Evolutionary conservation across 768 basidiomycete genomes (phyloP), one percentile per base, ranked within the genome.

Genomic region (Cystofilobasidium macerans): DNA sequence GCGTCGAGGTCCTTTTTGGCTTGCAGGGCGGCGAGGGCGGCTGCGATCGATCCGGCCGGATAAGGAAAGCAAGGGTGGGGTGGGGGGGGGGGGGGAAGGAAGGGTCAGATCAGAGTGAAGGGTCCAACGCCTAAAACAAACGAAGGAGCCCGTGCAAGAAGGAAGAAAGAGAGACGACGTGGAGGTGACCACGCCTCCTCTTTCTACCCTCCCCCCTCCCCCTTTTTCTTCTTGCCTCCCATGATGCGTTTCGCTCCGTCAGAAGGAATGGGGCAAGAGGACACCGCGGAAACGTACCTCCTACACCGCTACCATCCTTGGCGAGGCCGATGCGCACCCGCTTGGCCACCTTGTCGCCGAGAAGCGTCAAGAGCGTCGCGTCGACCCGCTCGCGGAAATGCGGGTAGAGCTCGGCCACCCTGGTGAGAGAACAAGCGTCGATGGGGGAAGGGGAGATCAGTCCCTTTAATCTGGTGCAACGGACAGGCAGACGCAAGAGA

Each of bases 231-330:
- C n/a, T n/a, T n/a, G n/a, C n/a, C n/a, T n/a, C n/a, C n/a, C n/a
- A n/a, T n/a, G n/a, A n/a, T n/a, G n/a, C n/a, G n/a, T n/a, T n/a
- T n/a, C n/a, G n/a, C n/a, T n/a, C n/a, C n/a, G n/a, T n/a, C n/a
- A n/a, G n/a, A n/a, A n/a, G n/a, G n/a, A n/a, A n/a, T n/a, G n/a
- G n/a, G n/a, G n/a, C n/a, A n/a, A n/a, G n/a, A n/a, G n/a, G n/a
- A n/a, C n/a, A n/a, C n/a, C n/a, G n/a, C n/a, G 51, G 16, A 1
- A 26, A 76, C 87, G 78, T 76, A 95, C 93, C 94, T 73, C 95
- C 95, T 47, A 92, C 91, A 42, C 94, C 95, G 72, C 89, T 93
- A 16, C 95, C 95, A 71, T 99, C 95, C 76, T 95, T 98, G 5
- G 95, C 95, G 74, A 98, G 75, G 42, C 90, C 94, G 71, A 98